Base-by-base conservation (phyloP, 805 yeast species). In the Candida multigemmis region DNA sequence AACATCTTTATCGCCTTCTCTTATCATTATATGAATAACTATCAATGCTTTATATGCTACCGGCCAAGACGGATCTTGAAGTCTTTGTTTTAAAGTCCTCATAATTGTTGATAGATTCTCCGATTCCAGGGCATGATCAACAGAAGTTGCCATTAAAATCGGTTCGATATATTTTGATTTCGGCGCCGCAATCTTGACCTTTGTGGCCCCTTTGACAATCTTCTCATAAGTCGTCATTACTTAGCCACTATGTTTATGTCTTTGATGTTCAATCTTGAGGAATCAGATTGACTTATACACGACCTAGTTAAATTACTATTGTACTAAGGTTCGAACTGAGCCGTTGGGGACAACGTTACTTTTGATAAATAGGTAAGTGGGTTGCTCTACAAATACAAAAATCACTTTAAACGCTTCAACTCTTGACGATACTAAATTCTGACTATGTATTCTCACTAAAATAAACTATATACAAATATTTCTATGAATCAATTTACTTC, bases 131-230 rank as follows among this genome's bases (percentile, higher is more conserved):
- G 46, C 32, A 33, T 59, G 66, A 17, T 69, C 68, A 26, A 65
- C 62, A 26, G 68, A 65, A 2, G 86, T 79, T 16, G 80, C 65
- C 65, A 75, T 67, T 17, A 91, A 64, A 27, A 91, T 84, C 1
- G 97, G 97, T 57, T 89, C 97, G 28, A 91, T 75, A 49, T 91
- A 91, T 52, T 91, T 91, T 20, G 93, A 80, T 56, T 91, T 91
- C 5, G 98, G 98, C n/a, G 97, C 95, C 7, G 97, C 97, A 58
- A 84, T 71, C 74, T 61, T 60, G 33, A 62, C 57, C 41, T 61
- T 56, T 36, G 68, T 56, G 38, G 64, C 65, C 11, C 66, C 65
- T 59, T 81, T 82, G 37, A 81, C 91, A 33, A 79, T 62, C 54
- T 80, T 81, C 36, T 77, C 78, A 46, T 74, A 77, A 1, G 81